Evolutionary conservation across 495 filamentous ascomycete species (phyloP), one percentile per base, ranked within the genome.

Genomic region (Daldinia vernicosa): DNA sequence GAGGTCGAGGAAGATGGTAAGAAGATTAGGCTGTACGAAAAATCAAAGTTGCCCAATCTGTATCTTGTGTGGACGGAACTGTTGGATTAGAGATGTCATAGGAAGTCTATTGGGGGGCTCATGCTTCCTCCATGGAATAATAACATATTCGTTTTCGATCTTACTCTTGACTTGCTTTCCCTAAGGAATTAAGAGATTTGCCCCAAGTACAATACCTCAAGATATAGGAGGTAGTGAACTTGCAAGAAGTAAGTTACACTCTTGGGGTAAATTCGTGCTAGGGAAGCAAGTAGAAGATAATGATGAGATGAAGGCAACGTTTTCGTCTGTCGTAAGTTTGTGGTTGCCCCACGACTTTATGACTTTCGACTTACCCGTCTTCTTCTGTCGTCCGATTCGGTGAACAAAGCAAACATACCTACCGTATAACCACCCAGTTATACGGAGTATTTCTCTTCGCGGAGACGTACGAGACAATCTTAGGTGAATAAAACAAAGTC

Each of bases 21-120:
- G 47, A 72, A 56, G 50, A 24, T 67, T 28, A 17, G 39, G 45
- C 69, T 64, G 4, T 72, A 35, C 24, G 69, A 72, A 60, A 72
- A 72, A 22, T 59, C 69, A 15, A 67, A 67, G 28, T 26, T 67
- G 15, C 33, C 58, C 6, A 72, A 72, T 35, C 30, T 72, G 32
- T 72, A 55, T 54, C 54, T 67, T 3, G 64, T 72, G 17, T 72
- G 59, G 59, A 72, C 54, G 22, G 69, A 72, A 35, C 37, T 72
- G 63, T 37, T 72, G 37, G 64, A 64, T 67, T 60, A 64, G 27
- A 26, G 33, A n/a, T n/a, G 40, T n/a, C n/a, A 14, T n/a, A 0
- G 3, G 26, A 17, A 8, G 40, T 35, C 19, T 9, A 47, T 24
- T 14, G 33, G 6, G 33, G 33, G 6, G 14, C 33, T 35, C 12